Base-by-base conservation (phyloP, 257 asterid species). In the Penstemon eatonii region DNA sequence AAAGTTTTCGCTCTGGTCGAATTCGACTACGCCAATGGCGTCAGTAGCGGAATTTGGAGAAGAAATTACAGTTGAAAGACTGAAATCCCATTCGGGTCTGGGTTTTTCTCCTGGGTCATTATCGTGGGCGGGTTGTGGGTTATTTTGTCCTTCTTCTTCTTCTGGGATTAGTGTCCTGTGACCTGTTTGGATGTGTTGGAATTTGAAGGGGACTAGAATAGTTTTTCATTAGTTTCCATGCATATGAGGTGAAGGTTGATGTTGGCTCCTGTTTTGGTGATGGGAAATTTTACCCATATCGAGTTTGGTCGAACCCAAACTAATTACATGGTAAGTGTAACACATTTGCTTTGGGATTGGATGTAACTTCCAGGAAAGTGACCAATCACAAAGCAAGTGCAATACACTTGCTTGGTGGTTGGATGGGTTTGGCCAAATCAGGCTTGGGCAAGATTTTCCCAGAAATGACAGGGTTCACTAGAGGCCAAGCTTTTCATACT, bases 1-100 rank as follows among this genome's bases (percentile, higher is more conserved):
- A 8, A 84, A 58, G 19, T 59, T 54, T 70, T 72, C 67, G 25
- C 73, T 72, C 0, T 65, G 96, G 84, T 92, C 96, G 76, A 92
- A 87, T 44, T 87, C 96, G 41, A 83, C 25, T 40, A 80, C 97
- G 0, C 98, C 98, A 0, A 92, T 81, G 47, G 96, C 88, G 76
- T 92, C 98, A 60, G 92, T 81, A 15, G 64, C 67, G 12, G 78
- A 73, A 13, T 49, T 10, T 4, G n/a, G 88, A 83, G 43, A 92
- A 82, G 60, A 92, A 25, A 25, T 75, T 0, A 86, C 74, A 69
- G 91, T 74, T 74, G 95, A 73, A 74, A 89, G 92, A 51, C 18
- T 76, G 83, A 92, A 87, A 63, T 87, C 89, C 98, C 98, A 92
- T 5, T 86, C 93, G 84, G 79, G 79, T 44, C 80, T 63, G 56